Base-by-base conservation (phyloP, 1,284 basidiomycete genomes). In the Papiliotrema nemorosa region DNA sequence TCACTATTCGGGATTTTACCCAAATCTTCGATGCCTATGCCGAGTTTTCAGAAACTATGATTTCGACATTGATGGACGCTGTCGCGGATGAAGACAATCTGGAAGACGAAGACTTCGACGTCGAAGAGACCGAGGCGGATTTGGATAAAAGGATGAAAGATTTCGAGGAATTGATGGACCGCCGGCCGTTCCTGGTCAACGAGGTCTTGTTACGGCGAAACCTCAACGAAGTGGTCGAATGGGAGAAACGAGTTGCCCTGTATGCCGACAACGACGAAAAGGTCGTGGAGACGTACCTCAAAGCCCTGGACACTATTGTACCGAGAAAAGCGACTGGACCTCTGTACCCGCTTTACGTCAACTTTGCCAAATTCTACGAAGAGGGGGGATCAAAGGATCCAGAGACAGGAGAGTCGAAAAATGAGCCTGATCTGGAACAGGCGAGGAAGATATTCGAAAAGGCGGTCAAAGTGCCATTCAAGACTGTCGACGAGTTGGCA, bases 361-460 rank as follows among this genome's bases (percentile, higher is more conserved):
- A 91, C 74, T 99, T 97, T 74, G 91, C 93, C 36, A 92, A 88
- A 70, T 97, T 94, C 70, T 98, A 98, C 75, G 96, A 99, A 72
- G 87, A 92, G 59, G 94, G 94, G 14, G 96, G 96, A 6, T 82
- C 82, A 0, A 67, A 62, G 44, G 72, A 75, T 41, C 50, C 64
- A 3, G 70, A 68, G 35, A 81, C 81, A 16, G 84, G 83, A 2
- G 79, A 85, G 51, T 63, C 70, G 7, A 55, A 60, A 12, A 87
- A 86, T 13, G 90, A 93, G 66, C 75, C 81, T 1, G 90, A 97
- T 67, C 72, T 97, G 4, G 84, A 85, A 25, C 87, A 84, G 57
- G 90, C 94, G 13, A 83, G 93, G 41, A 90, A 92, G 76, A 87
- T 98, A 37, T 78, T 97, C 21, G 92, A 97, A 68, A 91, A 89